Base-by-base conservation (phyloP, 345 rosid genomes). In the Limnanthes douglasii region DNA sequence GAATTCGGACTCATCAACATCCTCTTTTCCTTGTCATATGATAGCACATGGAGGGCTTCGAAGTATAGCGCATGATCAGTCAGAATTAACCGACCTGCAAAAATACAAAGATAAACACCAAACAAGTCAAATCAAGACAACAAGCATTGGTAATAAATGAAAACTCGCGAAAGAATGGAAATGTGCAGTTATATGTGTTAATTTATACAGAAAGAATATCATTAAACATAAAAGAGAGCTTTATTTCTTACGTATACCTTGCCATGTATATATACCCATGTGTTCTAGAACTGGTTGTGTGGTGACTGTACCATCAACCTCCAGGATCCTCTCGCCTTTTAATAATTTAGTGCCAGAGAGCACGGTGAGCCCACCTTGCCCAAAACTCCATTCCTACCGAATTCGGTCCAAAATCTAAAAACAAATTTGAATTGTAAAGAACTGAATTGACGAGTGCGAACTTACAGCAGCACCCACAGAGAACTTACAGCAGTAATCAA, bases 281-380 rank as follows among this genome's bases (percentile, higher is more conserved):
- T 90, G 99, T 64, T 90, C 99, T 42, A 90, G 93, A 65, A 85
- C 94, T 14, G 99, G 96, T 51, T 85, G 96, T 21, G 85, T 78
- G 27, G 96, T 80, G 56, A 84, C 83, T 1, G 83, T 85, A 49
- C 99, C 99, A 50, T 90, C 99, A 41, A 90, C 67, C 61, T 85
- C 96, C 15, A 90, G 56, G 48, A 90, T 73, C 68, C 66, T 80
- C 50, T 90, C 94, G 43, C 50, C 69, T 66, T 60, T 78, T n/a
- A 62, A 57, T 40, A 54, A 59, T 39, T 82, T 78, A 33, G 55
- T 29, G 10, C 57, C 47, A 32, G 75, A 69, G n/a, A n/a, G n/a
- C n/a, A n/a, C n/a, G n/a, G n/a, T n/a, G n/a, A n/a, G n/a, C n/a
- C n/a, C n/a, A n/a, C n/a, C n/a, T n/a, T n/a, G n/a, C n/a, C n/a